Evolutionary conservation across 495 filamentous ascomycete species (phyloP).

Genomic region (Penicillium lagena): DNA sequence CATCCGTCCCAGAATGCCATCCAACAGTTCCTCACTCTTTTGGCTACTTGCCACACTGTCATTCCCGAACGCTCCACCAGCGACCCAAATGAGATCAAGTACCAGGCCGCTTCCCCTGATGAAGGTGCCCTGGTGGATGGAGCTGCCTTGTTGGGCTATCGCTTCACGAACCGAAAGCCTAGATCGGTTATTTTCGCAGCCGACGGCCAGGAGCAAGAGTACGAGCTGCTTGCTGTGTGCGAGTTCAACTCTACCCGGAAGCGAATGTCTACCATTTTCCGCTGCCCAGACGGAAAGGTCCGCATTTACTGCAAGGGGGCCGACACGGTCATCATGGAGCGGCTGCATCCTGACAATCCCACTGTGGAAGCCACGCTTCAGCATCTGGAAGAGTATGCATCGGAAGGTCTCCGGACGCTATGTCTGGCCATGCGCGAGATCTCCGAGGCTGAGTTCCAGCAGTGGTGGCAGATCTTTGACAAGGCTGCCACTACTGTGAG

Average conservation of each 20-base stretch:
- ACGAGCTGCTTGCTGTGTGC: slow-evolving; percentile 90
- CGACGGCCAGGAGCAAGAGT: slow-evolving; percentile 65
- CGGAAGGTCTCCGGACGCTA: slow-evolving; percentile 89
- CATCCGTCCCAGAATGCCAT: slow-evolving; percentile 67
- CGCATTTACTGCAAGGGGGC: slow-evolving; percentile 93
- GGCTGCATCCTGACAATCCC: slow-evolving; percentile 71
- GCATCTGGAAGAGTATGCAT: slow-evolving; percentile 96
- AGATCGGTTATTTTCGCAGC: slow-evolving; percentile 74
- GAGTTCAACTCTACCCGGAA: slow-evolving; percentile 99
- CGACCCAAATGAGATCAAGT: slow-evolving; percentile 78
- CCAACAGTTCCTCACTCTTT: slow-evolving; percentile 81
- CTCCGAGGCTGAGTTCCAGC: slow-evolving; percentile 80
- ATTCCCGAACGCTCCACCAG: slow-evolving; percentile 83
- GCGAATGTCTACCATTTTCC: slow-evolving; percentile 94
- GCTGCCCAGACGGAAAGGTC: slow-evolving; percentile 93
- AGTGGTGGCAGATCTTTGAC: slow-evolving; percentile 85
- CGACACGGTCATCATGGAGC: slow-evolving; percentile 94
- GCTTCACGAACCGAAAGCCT: slow-evolving; percentile 85
- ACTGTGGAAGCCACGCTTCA: slow-evolving; percentile 81
- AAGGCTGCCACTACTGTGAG: slow-evolving; percentile 86
- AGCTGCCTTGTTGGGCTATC: slow-evolving; percentile 77
- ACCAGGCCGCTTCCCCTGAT: slow-evolving; percentile 96
- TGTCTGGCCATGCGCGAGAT: slow-evolving; percentile 95
- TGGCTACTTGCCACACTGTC: slow-evolving; percentile 93
- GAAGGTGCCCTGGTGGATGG: slow-evolving; percentile 96